Base-by-base conservation (phyloP, 345 rosid genomes). In the Salix brachista region DNA sequence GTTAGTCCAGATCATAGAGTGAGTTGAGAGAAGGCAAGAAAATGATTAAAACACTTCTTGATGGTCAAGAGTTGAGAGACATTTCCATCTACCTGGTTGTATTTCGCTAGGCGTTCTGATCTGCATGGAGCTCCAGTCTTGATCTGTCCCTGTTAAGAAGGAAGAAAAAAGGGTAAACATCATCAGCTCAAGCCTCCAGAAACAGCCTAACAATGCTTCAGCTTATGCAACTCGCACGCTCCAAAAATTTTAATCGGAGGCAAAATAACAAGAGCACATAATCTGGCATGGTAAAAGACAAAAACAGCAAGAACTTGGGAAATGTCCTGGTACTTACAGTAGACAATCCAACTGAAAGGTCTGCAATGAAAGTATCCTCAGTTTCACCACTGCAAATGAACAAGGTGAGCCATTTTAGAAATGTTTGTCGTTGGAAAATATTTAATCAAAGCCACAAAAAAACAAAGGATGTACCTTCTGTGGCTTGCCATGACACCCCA, bases 401-500 rank as follows among this genome's bases (percentile, higher is more conserved):
- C 13, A 67, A 62, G 52, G 32, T 18, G 56, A 67, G 62, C 3
- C 61, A 18, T 10, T 23, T n/a, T 23, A 56, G 62, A 56, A n/a
- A 56, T 21, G 26, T 56, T 56, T 9, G 11, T 8, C 3, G 26
- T 5, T 56, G 61, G 4, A n/a, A 56, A n/a, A 6, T n/a, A 9
- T 21, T 8, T 56, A 10, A n/a, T 56, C 12, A 8, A 56, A 32
- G 64, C 11, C 62, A 14, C 1, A 23, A 36, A 48, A 6, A 64
- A 65, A 3, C 30, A 1, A 16, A 70, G 50, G 46, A 34, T 8
- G 26, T 34, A 78, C 89, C 91, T 86, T 77, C 97, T 81, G 85
- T 96, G 99, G 85, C 99, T 96, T 36, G 99, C 88, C 99, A 96
- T 92, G 75, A 96, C 97, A 72, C 97, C 98, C 99, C 99, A 93